Base-by-base conservation (phyloP, 2,329 filamentous ascomycete genomes). In the Magnaporthiopsis incrustans region DNA sequence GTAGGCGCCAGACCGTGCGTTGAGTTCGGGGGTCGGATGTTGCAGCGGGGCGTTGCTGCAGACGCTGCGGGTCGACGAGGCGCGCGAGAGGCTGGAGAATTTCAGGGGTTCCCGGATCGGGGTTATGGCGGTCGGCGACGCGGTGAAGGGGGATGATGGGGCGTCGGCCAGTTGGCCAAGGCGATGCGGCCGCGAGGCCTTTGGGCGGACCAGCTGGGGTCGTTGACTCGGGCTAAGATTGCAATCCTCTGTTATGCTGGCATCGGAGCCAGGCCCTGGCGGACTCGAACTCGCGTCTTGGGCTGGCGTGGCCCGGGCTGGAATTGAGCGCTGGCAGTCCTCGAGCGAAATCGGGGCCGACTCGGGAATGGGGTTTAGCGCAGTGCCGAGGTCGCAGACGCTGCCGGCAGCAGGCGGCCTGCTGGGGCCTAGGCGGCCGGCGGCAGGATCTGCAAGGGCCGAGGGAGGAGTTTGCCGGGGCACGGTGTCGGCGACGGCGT, bases 21-120 rank as follows among this genome's bases (percentile, higher is more conserved):
- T 84, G 61, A 85, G 76, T 71, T 89, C 87, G 63, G 88, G 86
- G 2, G 81, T 81, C 35, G 86, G 86, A 71, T 89, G 86, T 67
- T 78, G 78, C 60, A 86, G 75, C 35, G 76, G 74, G 18, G 61
- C 61, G 61, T 62, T 62, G 61, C 61, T 63, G 61, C 61, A 63
- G 61, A 63, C 61, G 33, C 61, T 63, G 33, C 61, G 53, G 26
- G 57, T 63, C 32, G 61, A 63, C 22, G 61, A 63, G 33, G 61
- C 61, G 27, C 61, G 61, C 32, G 61, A 63, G 22, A 63, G 56
- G 25, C 53, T 44, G 32, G 38, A 18, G 33, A 25, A n/a, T 56
- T 63, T 50, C 61, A 38, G 33, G 44, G 60, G 26, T 8, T 61
- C 50, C 22, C 60, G 60, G n/a, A 61, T 14, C 35, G 50, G 60